Conservation (phyloP, 306 rosid species). For the Gynostemma pentaphyllum region DNA sequence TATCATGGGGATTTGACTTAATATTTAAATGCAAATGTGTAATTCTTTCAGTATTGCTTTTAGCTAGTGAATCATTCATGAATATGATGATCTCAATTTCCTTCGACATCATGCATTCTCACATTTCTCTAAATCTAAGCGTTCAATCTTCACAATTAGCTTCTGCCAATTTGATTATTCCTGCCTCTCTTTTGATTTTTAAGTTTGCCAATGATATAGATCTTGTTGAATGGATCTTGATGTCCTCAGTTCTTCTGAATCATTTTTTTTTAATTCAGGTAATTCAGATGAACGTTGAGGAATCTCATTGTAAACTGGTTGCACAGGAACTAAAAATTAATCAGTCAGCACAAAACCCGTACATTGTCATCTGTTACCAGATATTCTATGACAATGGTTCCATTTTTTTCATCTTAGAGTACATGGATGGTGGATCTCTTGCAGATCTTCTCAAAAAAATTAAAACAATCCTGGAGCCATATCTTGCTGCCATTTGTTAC, state of each 20-base stretch:
- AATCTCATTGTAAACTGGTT: conserved; percentile 60
- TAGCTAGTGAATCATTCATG: neutral
- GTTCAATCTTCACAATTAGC: neutral
- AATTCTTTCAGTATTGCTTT: neutral
- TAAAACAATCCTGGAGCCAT: conserved; percentile 61
- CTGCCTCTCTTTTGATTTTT: neutral
- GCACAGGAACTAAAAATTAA: conserved; percentile 90
- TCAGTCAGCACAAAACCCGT: conserved; percentile 80
- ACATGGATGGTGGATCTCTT: conserved; percentile 99
- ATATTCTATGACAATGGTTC: conserved; percentile 76
- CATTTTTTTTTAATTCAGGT: conserved; percentile 35
- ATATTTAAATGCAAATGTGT: neutral
- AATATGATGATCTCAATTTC: too few relatives aligned
- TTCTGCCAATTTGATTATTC: conserved; percentile 40
- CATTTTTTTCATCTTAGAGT: conserved; percentile 89
- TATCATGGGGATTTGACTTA: neutral
- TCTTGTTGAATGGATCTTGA: neutral
- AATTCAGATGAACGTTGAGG: conserved; percentile 84
- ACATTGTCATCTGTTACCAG: conserved; percentile 73
- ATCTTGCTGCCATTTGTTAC: conserved; percentile 79
- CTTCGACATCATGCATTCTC: too few relatives aligned
- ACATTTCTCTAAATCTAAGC: neutral
- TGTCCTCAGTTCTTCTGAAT: neutral
- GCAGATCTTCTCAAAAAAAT: conserved; percentile 80
- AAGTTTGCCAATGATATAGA: neutral